Base-by-base conservation (phyloP, 1,139 yeast species). In the Nakaseomyces nivariensis region DNA sequence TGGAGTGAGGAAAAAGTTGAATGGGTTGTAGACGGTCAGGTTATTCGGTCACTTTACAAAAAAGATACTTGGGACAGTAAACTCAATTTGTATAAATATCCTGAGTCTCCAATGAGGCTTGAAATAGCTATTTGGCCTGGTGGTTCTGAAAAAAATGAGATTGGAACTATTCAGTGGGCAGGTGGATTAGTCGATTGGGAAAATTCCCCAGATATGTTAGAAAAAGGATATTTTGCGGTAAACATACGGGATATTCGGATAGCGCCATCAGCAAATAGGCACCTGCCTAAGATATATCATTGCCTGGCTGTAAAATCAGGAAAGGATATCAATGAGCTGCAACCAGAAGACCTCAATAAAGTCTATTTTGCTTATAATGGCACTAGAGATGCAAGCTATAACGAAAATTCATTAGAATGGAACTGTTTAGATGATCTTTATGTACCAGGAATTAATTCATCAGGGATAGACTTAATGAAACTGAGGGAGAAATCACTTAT, bases 91-190 rank as follows among this genome's bases (percentile, higher is more conserved):
- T 57, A 70, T 72, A 77, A 56, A 51, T 90, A 67, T 71, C 97
- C 97, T n/a, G 94, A 87, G 70, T 88, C 97, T 4, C 97, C 97
- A 1, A 74, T 92, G 47, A 78, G 95, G 63, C 69, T 90, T 51
- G 95, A 90, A 70, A 69, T 87, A 50, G 88, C 96, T 5, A 67
- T 90, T 54, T 90, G 97, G 97, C 96, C 97, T 4, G 97, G 86
- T 67, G 97, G 97, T 53, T 77, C 75, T 53, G 69, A 79, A 27
- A 59, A 73, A 46, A 79, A 78, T 63, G 81, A 80, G 37, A 68
- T 72, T 44, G 97, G 97, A 65, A 90, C 97, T 17, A 74, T 82
- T 56, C 84, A 78, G 57, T 90, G 97, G 97, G 95, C 97, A 37
- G 97, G 97, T 64, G 97, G 97, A 63, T 71, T 62, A 5, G 79